Percentiles rank a stretch among this genome's conserved stretches.
phyloP scores from a whole-genome alignment of 306 rosid genomes.

The Quercus cerris region DNA sequence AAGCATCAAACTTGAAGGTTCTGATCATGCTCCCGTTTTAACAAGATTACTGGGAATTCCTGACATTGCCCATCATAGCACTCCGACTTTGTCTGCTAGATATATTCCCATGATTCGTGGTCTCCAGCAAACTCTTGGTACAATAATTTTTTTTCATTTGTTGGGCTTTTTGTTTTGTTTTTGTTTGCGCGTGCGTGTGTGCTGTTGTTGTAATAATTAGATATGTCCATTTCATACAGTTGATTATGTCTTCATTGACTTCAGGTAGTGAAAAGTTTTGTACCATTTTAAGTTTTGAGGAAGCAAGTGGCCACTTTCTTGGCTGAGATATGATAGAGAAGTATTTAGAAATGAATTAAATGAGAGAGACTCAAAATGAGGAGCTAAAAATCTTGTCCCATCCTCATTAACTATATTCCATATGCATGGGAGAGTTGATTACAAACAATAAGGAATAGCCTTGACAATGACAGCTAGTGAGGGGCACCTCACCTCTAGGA shows the following conservation, averaged over 20 bases:
- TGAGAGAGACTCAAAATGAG: no score
- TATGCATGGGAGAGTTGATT: no score
- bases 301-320: neutral
- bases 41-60: constrained; percentile 61
- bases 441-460: no score
- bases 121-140: constrained; percentile 85
- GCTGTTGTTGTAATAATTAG: neutral
- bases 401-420: no score
- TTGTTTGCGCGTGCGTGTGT: no score
- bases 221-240: neutral
- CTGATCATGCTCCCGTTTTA: constrained; percentile 96
- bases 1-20: constrained; percentile 77
- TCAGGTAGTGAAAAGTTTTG: no score
- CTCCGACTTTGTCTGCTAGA: constrained; percentile 82
- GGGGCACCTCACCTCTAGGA: no score
- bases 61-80: constrained; percentile 55
- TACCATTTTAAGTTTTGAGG: neutral
- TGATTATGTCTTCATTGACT: neutral
- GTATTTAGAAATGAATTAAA: no score
- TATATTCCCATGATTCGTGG: constrained; percentile 80
- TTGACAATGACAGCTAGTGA: no score
- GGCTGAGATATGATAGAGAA: neutral
- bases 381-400: no score
- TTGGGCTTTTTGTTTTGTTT: neutral
- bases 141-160: constrained; percentile 14